These are phyloP conservation scores for Alternaria infectoria DNA, from an alignment of 2,329 filamentous ascomycete genomes.

Conservation along the genomic window DNA sequence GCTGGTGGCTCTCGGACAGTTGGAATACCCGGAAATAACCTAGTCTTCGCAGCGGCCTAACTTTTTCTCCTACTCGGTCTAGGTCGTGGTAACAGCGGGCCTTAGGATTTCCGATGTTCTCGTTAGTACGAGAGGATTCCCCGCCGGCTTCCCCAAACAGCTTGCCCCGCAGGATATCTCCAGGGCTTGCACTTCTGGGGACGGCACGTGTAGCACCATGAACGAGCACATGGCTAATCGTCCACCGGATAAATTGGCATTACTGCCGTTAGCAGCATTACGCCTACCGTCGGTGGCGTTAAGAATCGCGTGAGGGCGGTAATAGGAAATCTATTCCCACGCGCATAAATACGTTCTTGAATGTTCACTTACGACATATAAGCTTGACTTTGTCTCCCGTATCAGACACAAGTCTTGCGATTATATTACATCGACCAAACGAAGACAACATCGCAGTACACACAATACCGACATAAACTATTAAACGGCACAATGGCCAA, in stretches of 20 bases:
- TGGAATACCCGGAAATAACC: not conserved
- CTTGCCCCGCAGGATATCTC: slow-evolving; percentile 21
- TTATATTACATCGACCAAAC: not conserved
- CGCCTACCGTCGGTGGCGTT: slow-evolving; percentile 3
- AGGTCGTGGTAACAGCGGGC: not conserved
- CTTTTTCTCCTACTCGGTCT: not conserved
- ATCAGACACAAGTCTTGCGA: not conserved
- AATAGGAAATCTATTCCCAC: not conserved
- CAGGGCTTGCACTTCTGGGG: not conserved
- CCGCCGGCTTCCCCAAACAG: slow-evolving; percentile 29
- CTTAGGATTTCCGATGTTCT: not conserved
- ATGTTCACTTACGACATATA: slow-evolving; percentile 3
- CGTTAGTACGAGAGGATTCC: not conserved
- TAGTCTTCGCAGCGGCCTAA: not conserved
- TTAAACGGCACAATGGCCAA: slow-evolving; percentile 5
- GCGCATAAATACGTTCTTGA: not conserved
- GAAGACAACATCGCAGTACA: not conserved
- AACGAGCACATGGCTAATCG: slow-evolving; percentile 20
- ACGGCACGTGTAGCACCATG: slow-evolving; percentile 17
- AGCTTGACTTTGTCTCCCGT: not conserved
- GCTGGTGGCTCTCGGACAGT: not conserved
- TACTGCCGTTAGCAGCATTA: slow-evolving; percentile 14
- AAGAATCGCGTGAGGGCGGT: not conserved
- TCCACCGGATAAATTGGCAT: slow-evolving; percentile 33
- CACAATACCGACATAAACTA: not conserved